Base-by-base conservation (phyloP, 2,329 filamentous ascomycete genomes). In the Karstenula rhodostoma region DNA sequence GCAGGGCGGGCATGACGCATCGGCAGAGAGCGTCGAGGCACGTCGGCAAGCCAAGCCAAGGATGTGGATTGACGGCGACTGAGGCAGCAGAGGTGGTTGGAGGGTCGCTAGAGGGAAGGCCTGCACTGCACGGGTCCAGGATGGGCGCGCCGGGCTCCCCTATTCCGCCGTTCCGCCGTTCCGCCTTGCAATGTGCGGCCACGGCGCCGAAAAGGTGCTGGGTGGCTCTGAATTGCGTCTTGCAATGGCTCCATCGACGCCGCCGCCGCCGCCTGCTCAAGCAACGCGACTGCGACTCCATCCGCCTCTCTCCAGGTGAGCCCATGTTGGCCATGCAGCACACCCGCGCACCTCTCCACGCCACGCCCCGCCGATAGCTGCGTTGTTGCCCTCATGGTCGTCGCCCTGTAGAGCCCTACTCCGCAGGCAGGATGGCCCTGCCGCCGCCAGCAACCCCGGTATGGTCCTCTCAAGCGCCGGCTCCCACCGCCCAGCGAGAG, bases 381-480 rank as follows among this genome's bases (percentile, higher is more conserved):
- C 29, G 59, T 54, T 59, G 59, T 54, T 59, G 51, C 60, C 55
- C 62, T 67, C 62, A 69, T 65, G 62, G 43, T 54, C 57, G 67
- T 60, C 60, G 40, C 51, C 57, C 60, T 61, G 64, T 66, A 62
- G 37, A 40, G 61, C 63, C 47, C 35, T 44, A 44, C 19, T 43
- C 56, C 56, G 29, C 53, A 49, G 73, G 70, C 65, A 75, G 64
- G 64, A 77, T 77, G 76, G 73, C 73, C 62, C 63, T 71, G 62
- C 67, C 73, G 37, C 52, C 47, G 52, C 27, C 52, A 66, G 67
- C 71, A 72, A 70, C 71, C 62, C 68, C 64, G 42, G 42, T 42
- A 23, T 55, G 52, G 42, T 29, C 12, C 29, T 42, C 32, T 37
- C 10, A 46, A 44, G 27, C 35, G 52, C 66, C 58, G 52, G 60